Evolutionary conservation across 176 grass and related monocot genomes (phyloP), one percentile per base, ranked within the genome.

Genomic region (Lolium multiflorum): DNA sequence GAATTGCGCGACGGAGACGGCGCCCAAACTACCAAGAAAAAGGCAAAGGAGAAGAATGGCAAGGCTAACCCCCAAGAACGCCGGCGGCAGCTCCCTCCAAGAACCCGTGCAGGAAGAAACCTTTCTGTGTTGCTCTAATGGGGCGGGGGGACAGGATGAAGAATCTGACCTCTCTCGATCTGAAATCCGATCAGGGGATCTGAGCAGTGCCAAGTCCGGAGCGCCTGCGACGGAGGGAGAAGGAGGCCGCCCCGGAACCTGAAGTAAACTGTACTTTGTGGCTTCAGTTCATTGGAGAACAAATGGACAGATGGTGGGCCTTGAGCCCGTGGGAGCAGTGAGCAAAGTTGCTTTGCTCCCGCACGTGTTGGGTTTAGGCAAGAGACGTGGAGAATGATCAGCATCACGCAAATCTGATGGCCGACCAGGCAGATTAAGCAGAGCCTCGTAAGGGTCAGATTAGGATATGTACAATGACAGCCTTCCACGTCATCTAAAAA

Each of bases 91-190:
- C 1, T 43, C 69, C 69, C 41, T 47, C 20, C 69, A 22, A 46
- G 41, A 72, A 72, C n/a, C 11, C 41, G 5, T 44, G 1, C 6
- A 47, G 11, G 43, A 43, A 47, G 43, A 22, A n/a, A 65, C 54
- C 5, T 14, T 6, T 18, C 16, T 5, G 12, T 0, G 25, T 43
- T 14, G 4, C 9, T 9, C 0, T 9, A 62, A 61, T 44, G 77
- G 13, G n/a, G 46, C 14, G 26, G 26, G 22, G 0, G 43, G 12
- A 37, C 24, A 41, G 54, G 43, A 46, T 18, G 54, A 5, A 6
- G 54, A 56, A 56, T 24, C 77, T 44, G 37, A 61, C 56, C 77
- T 79, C 61, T 61, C 7, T 3, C n/a, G 56, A 61, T 79, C 56
- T 61, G 37, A 5, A 79, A 43, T 43, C 55, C 12, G 6, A 5